A percentile compares a stretch with the other conserved stretches of the same genome.
Evolutionary conservation across 2,329 filamentous ascomycete genomes (phyloP).

Genomic region (Cordyceps fumosorosea): DNA sequence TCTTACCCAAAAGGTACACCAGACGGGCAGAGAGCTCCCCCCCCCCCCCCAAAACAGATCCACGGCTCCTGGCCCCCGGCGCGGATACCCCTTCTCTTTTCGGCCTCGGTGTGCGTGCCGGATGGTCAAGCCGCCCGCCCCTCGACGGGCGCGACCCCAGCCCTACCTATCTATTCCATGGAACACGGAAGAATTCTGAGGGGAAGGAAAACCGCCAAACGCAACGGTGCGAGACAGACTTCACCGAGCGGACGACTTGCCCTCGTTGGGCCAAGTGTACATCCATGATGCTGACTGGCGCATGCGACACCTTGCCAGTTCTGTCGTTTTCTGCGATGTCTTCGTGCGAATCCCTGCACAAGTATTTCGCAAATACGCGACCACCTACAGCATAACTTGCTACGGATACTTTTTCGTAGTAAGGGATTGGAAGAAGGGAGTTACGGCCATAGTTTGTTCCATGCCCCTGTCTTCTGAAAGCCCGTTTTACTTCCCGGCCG

Average conservation of each 20-base stretch:
- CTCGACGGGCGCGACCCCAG: too few relatives aligned
- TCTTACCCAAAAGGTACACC: too few relatives aligned
- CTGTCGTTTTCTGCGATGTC: neutral
- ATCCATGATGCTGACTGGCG: neutral
- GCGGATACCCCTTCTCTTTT: neutral
- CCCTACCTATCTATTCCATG: neutral
- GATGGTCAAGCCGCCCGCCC: neutral
- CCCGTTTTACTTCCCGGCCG: neutral
- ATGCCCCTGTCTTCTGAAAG: too few relatives aligned
- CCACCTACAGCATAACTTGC: too few relatives aligned
- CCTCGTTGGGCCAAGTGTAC: neutral
- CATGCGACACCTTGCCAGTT: constrained; percentile 3
- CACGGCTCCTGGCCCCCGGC: neutral
- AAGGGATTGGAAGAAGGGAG: too few relatives aligned
- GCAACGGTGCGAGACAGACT: neutral
- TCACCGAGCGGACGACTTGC: neutral
- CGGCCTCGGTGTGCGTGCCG: neutral
- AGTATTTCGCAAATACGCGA: neutral
- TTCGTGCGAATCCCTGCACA: neutral
- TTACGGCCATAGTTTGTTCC: too few relatives aligned
- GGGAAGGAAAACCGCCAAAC: neutral
- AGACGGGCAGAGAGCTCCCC: too few relatives aligned
- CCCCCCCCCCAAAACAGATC: neutral
- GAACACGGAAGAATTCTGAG: neutral
- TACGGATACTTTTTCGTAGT: too few relatives aligned